phyloP scores from a whole-genome alignment of 129 eudicot species.

The Pulicaria dysenterica region DNA sequence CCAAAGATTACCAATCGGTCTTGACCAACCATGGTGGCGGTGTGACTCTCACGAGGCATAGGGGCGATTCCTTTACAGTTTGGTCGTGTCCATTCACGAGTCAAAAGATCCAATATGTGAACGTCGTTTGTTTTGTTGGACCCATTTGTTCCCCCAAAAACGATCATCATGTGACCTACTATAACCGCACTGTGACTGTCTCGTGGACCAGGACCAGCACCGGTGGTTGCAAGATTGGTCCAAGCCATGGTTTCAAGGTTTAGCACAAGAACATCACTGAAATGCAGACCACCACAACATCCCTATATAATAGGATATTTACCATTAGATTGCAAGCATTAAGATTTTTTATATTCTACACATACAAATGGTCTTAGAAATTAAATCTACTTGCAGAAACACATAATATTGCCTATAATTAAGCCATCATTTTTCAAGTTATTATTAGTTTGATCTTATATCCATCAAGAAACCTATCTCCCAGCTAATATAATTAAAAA shows the following conservation, averaged over 20 bases:
- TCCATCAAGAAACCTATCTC: too few relatives aligned
- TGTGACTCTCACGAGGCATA: constrained; percentile 89
- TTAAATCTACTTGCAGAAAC: too few relatives aligned
- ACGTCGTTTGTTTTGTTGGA: constrained; percentile 72
- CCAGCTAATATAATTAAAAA: too few relatives aligned
- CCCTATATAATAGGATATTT: constrained; percentile 59
- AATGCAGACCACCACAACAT: constrained; percentile 90
- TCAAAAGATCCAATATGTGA: constrained; percentile 65
- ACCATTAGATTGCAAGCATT: neutral
- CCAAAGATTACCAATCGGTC: constrained; percentile 75
- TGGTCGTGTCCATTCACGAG: constrained; percentile 76
- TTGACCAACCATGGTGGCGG: constrained; percentile 60
- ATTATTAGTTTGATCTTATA: too few relatives aligned
- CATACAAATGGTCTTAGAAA: too few relatives aligned
- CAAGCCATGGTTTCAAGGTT: constrained; percentile 78
- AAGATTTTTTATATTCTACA: too few relatives aligned
- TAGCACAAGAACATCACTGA: constrained; percentile 78
- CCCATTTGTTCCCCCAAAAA: constrained; percentile 95
- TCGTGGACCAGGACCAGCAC: constrained; percentile 84
- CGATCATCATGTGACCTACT: constrained; percentile 65
- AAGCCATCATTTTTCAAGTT: too few relatives aligned
- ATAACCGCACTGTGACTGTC: constrained; percentile 88
- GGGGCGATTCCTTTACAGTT: constrained; percentile 70
- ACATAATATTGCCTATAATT: too few relatives aligned
- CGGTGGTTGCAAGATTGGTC: constrained; percentile 70